Evolutionary conservation across 495 filamentous ascomycete genomes (phyloP).

Genomic region (Aspergillus cavernicola): DNA sequence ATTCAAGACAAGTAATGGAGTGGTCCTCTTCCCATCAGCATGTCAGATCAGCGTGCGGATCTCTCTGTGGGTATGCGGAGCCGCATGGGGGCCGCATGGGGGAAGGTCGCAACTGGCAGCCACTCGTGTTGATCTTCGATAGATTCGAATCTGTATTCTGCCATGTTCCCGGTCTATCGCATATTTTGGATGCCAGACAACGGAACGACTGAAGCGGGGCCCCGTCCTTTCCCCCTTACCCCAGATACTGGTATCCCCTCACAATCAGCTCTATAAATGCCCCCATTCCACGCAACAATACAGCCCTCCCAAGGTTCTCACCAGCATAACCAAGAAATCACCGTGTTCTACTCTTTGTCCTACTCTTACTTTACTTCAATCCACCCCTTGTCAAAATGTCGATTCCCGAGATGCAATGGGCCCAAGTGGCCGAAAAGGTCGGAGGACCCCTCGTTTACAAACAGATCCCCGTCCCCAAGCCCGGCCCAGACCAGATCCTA

Average conservation of each 20-base stretch:
- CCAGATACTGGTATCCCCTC: background rate
- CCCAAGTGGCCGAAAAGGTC: conserved; percentile 76
- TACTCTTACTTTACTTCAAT: background rate
- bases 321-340: background rate
- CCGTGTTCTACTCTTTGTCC: background rate
- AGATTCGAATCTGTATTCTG: too few relatives aligned
- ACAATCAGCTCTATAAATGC: background rate
- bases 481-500: conserved; percentile 82
- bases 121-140: too few relatives aligned
- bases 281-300: too few relatives aligned
- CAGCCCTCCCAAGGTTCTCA: conserved; percentile 1
- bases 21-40: too few relatives aligned
- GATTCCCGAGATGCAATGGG: conserved; percentile 77
- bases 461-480: conserved; percentile 72
- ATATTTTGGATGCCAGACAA: too few relatives aligned
- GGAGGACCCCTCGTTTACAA: conserved; percentile 76
- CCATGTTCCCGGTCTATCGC: too few relatives aligned
- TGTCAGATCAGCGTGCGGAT: too few relatives aligned
- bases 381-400: conserved; percentile 20
- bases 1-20: too few relatives aligned
- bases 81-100: background rate
- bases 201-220: background rate
- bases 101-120: too few relatives aligned
- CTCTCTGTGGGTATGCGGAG: conserved; percentile 4
- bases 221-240: background rate